Evolutionary conservation across 208 protist genomes (phyloP), one percentile per base, ranked within the genome.

Genomic region (Acanthamoeba sp.): DNA sequence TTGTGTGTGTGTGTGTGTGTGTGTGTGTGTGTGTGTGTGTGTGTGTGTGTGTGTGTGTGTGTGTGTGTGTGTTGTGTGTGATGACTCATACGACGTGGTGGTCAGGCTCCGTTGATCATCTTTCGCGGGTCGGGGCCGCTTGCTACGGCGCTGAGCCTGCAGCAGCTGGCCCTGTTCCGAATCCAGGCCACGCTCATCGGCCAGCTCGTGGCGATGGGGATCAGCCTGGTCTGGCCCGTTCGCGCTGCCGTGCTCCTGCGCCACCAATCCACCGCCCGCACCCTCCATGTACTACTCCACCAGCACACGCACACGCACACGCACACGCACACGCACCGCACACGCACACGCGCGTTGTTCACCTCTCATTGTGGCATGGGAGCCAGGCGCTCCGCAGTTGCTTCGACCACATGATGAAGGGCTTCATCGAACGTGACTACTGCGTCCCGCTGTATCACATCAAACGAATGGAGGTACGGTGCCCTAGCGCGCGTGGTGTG

Each of bases 121-220:
- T 90, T 90, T 34, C 84, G 84, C 1, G 84, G 84, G 48, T 66
- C 48, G n/a, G 50, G 84, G 14, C 40, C 84, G n/a, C 48, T 90
- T 1, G 84, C 32, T 4, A 90, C 84, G 27, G 29, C 84, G n/a
- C 84, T 90, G 36, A 66, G 84, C 29, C 84, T 90, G 55, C 84
- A 90, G 84, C 84, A 90, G 50, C 50, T 90, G 84, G 84, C 84
- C n/a, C 84, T 90, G 20, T 90, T 32, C 52, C 40, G 84, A 1
- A 90, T 90, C 50, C 84, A 90, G 84, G 84, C 84, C 34, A 90
- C 84, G n/a, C 52, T 90, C 40, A 57, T 90, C 52, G 84, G 84
- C 24, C 84, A 38, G 50, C 50, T 90, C 9, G 84, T 66, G 36
- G 84, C 84, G 18, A 48, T 90, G 10, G 84, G 84, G 1, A 38